These are phyloP conservation scores for Syzygium grande DNA, from an alignment of 345 rosid species.

Conservation along the genomic window DNA sequence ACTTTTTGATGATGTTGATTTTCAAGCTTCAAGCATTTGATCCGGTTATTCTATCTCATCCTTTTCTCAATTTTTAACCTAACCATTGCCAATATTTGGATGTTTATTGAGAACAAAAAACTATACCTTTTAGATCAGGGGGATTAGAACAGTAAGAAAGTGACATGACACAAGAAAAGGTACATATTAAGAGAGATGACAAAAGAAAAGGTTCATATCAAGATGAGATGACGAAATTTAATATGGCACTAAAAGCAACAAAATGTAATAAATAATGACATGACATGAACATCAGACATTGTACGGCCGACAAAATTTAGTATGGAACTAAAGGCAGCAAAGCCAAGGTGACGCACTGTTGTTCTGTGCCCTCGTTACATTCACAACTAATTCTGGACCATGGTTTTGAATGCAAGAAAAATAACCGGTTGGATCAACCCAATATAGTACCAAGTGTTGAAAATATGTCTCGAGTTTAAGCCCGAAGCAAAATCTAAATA, in stretches of 20 bases:
- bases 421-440: too few species aligned
- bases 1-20: not conserved
- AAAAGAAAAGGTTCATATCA: too few species aligned
- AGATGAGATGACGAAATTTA: not conserved
- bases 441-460: too few species aligned
- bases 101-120: not conserved
- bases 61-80: not conserved
- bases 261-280: too few species aligned
- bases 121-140: not conserved
- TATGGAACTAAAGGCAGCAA: not conserved
- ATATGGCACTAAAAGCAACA: rapidly evolving
- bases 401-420: too few species aligned
- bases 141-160: not conserved
- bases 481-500: too few species aligned
- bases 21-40: not conserved
- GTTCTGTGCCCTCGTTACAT: too few species aligned
- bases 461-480: too few species aligned
- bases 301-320: too few species aligned
- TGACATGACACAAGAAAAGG: not conserved
- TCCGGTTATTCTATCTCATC: not conserved
- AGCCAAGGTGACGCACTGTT: not conserved
- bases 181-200: not conserved
- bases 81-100: not conserved
- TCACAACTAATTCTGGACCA: too few species aligned
- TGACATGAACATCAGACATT: not conserved